Percentiles rank a stretch among this genome's conserved stretches.
These are phyloP conservation scores for Chalciporus chontae DNA, from an alignment of 768 basidiomycete species.

Conservation along the genomic window DNA sequence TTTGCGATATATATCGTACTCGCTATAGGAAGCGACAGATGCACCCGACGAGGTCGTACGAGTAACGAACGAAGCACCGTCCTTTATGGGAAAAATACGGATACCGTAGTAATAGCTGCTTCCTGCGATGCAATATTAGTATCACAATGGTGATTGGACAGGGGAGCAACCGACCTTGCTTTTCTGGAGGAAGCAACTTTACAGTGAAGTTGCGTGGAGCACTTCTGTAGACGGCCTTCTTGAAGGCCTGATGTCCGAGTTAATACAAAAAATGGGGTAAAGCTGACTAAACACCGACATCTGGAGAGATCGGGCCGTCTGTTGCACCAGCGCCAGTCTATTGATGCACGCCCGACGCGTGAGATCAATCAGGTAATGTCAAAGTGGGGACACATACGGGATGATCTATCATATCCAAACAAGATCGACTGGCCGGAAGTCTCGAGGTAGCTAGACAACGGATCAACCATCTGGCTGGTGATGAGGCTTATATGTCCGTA, in stretches of 20 bases:
- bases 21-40: conserved; percentile 34
- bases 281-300: conserved; percentile 20
- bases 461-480: conserved; percentile 6
- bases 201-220: conserved; percentile 60
- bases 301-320: conserved; percentile 16
- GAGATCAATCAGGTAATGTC: not conserved
- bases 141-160: not conserved
- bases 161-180: conserved; percentile 44
- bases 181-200: conserved; percentile 54
- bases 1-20: conserved; percentile 73
- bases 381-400: conserved; percentile 10
- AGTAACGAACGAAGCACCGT: conserved; percentile 25
- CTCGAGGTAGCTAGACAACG: not conserved
- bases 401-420: conserved; percentile 5
- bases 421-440: not conserved
- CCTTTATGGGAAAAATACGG: conserved; percentile 47
- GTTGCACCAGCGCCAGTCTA: not conserved
- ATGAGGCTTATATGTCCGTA: not conserved
- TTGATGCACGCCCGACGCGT: conserved; percentile 10
- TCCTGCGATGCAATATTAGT: conserved; percentile 34
- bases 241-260: conserved; percentile 44
- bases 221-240: conserved; percentile 55
- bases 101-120: conserved; percentile 58
- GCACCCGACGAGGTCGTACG: conserved; percentile 32
- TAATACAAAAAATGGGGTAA: not conserved